Percentiles rank a stretch among this genome's conserved stretches.
phyloP scores from a whole-genome alignment of 2,329 filamentous ascomycete genomes.

The Nothophaeocryptopus gaeumannii region DNA sequence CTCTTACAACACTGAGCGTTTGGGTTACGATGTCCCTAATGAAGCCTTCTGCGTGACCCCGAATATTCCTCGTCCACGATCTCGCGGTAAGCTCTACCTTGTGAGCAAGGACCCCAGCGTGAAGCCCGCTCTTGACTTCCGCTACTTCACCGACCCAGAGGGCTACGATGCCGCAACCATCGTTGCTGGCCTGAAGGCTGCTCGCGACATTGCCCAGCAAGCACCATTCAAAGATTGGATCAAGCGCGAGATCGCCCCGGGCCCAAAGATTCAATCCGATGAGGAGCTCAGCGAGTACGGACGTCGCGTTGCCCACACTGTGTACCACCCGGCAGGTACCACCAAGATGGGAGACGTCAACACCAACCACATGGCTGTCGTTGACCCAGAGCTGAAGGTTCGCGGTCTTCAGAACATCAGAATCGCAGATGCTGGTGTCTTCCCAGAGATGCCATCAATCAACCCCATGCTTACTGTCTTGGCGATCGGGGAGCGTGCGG shows the following conservation, averaged over 20 bases:
- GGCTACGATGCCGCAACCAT: conserved; percentile 82
- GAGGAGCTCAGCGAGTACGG: conserved; percentile 81
- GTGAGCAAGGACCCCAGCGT: conserved; percentile 70
- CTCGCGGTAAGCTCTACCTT: conserved; percentile 72
- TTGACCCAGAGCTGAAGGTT: conserved; percentile 71
- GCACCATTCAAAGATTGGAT: conserved; percentile 79
- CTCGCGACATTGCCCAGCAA: conserved; percentile 72
- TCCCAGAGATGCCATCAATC: conserved; percentile 80
- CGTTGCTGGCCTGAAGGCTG: conserved; percentile 71
- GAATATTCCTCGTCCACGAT: conserved; percentile 81
- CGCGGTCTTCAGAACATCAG: conserved; percentile 69
- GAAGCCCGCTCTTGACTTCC: conserved; percentile 83
- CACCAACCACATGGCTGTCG: conserved; percentile 70
- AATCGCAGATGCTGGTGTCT: conserved; percentile 83
- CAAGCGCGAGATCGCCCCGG: conserved; percentile 76
- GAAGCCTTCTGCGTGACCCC: conserved; percentile 92
- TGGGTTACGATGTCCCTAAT: conserved; percentile 69
- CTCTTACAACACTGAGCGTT: conserved; percentile 73
- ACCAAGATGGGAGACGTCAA: conserved; percentile 81
- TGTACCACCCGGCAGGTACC: conserved; percentile 86
- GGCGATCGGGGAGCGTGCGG: conserved; percentile 76
- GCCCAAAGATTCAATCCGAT: conserved; percentile 69
- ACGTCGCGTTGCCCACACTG: conserved; percentile 76
- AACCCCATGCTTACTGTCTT: conserved; percentile 91
- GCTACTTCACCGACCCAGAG: conserved; percentile 83